These are phyloP conservation scores for Ceriops tagal DNA, from an alignment of 345 rosid genomes.

Conservation along the genomic window DNA sequence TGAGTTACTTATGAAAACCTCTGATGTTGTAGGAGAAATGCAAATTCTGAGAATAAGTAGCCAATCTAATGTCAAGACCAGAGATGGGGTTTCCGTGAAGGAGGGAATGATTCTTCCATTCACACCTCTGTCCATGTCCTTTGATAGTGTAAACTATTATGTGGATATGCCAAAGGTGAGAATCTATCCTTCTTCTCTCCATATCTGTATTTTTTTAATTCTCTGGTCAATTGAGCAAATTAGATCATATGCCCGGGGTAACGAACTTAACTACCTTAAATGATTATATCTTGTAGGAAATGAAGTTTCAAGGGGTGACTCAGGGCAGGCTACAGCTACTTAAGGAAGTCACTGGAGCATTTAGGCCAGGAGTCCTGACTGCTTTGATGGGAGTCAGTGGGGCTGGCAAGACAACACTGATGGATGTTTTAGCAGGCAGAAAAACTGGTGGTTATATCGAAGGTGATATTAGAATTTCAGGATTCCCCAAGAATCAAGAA, in stretches of 20 bases:
- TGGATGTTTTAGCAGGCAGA: conserved; percentile 96
- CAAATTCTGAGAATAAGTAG: conserved; percentile 31
- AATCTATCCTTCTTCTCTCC: neutral
- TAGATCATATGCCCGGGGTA: too few relatives aligned
- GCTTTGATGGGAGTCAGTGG: conserved; percentile 98
- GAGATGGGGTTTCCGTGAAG: neutral
- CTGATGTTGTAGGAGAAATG: conserved; percentile 43
- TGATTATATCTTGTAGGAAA: conserved; percentile 44
- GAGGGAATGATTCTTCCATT: conserved; percentile 22
- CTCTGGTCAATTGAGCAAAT: too few relatives aligned
- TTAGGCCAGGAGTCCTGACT: conserved; percentile 87
- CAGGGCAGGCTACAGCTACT: conserved; percentile 72
- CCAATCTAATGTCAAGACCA: conserved; percentile 5
- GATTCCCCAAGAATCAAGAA: conserved; percentile 77
- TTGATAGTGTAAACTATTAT: conserved; percentile 11
- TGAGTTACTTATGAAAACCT: conserved; percentile 9
- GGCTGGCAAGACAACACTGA: conserved; percentile 97
- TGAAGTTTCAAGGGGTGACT: conserved; percentile 73
- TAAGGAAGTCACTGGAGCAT: conserved; percentile 67
- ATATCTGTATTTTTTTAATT: neutral
- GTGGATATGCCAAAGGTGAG: conserved; percentile 17
- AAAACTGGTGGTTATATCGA: conserved; percentile 87
- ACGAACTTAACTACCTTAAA: too few relatives aligned
- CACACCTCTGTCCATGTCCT: conserved; percentile 18
- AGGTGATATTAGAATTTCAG: conserved; percentile 81